Evolutionary conservation across 2,329 filamentous ascomycete species (phyloP), one percentile per base, ranked within the genome.

Genomic region (Curvularia sp.): DNA sequence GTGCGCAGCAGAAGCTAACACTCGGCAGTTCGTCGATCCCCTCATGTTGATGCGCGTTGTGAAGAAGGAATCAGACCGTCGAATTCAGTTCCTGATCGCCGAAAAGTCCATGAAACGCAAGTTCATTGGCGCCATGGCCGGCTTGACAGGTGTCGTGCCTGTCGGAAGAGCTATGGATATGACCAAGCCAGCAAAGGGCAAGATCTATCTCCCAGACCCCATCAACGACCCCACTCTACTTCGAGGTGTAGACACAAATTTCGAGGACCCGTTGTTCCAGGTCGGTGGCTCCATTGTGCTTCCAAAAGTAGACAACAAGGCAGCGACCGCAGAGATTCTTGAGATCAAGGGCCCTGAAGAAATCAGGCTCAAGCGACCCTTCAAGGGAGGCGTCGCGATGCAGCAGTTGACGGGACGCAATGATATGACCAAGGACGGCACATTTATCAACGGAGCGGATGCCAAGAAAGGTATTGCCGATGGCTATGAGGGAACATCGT

Each of bases 11-110:
- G 30, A 50, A 53, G 55, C 62, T 68, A 54, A 69, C 57, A 31
- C 5, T 28, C 20, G 13, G 31, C 73, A 97, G 89, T 99, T 99
- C 69, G 93, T 98, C 74, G 95, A 99, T 73, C 94, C 93, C 53
- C 85, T 99, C 51, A 90, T 98, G 66, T 85, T 99, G 52, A 96
- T 97, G 86, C 89, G 93, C 65, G 92, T 93, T 13, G 86, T 98
- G 57, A 90, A 92, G 65, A 89, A 87, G 73, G 93, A 97, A 80
- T 90, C 93, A 54, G 88, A 90, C 66, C 91, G 95, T 66, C 91
- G 95, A 53, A 92, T 97, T 58, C 92, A 93, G 52, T 93, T 96
- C 73, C 86, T 99, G 49, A 95, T 97, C 61, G 95, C 95, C 22
- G 93, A 96, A 69, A 98, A 97, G 76, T 97, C 93, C 2, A 96